Conservation (phyloP, 805 yeast species). For the Lipomyces chichibuensis region DNA sequence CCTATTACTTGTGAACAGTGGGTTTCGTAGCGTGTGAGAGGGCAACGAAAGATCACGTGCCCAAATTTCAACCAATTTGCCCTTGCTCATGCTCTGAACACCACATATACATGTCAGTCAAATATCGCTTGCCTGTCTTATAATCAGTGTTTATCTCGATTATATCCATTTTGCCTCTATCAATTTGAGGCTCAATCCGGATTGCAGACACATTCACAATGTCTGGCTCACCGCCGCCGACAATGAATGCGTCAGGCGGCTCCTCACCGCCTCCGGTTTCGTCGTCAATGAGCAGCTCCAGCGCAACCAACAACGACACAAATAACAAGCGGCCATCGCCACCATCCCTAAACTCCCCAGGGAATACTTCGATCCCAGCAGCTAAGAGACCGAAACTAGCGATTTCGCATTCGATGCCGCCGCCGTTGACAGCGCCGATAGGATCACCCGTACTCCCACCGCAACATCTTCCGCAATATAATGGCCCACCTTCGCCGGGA, state of each 20-base stretch:
- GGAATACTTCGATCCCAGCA: neutral
- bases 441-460: conserved; percentile 4
- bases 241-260: neutral
- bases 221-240: conserved; percentile 5
- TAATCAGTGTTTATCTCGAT: neutral
- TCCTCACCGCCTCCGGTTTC: neutral
- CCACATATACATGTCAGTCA: neutral
- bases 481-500: conserved; percentile 2
- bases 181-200: neutral
- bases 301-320: neutral
- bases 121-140: neutral
- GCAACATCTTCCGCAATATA: neutral
- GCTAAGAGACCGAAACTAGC: conserved; percentile 31
- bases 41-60: too few species aligned
- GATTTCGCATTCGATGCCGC: conserved; percentile 27
- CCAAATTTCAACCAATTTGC: neutral
- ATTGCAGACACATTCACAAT: conserved; percentile 1
- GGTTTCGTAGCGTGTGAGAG: too few species aligned
- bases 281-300: neutral
- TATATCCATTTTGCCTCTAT: neutral
- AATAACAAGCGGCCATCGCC: conserved; percentile 22
- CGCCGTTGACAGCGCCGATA: conserved; percentile 16
- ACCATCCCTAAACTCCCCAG: conserved; percentile 9
- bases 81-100: neutral
- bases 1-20: too few species aligned